Evolutionary conservation across 2,329 filamentous ascomycete species (phyloP).

Genomic region (Didymella segeticola): DNA sequence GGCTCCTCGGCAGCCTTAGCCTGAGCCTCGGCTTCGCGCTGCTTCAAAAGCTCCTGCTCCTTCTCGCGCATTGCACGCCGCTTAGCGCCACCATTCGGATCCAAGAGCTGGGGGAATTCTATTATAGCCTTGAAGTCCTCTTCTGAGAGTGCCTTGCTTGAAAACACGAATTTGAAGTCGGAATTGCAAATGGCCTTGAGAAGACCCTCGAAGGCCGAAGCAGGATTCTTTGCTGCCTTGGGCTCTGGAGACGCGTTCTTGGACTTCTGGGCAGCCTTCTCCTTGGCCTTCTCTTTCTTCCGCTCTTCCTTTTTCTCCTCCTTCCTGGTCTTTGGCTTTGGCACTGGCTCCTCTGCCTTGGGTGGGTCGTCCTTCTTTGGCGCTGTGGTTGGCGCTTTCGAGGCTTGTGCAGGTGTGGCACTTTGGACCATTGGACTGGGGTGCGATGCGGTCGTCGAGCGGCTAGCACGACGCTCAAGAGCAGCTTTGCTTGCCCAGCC

Average conservation of each 20-base stretch:
- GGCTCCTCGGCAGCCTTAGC: conserved; percentile 53
- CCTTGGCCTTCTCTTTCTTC: conserved; percentile 33
- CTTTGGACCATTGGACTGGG: conserved; percentile 75
- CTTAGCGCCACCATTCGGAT: conserved; percentile 80
- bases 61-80: conserved; percentile 74
- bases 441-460: conserved; percentile 80
- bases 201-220: conserved; percentile 44
- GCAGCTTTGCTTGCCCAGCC: conserved; percentile 85
- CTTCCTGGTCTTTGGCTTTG: conserved; percentile 37
- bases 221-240: conserved; percentile 26
- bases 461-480: conserved; percentile 74
- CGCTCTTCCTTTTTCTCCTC: conserved; percentile 30
- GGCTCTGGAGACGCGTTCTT: conserved; percentile 38
- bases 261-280: conserved; percentile 35
- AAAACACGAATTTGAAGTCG: conserved; percentile 63
- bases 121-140: conserved; percentile 61
- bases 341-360: conserved; percentile 33
- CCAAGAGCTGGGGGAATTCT: conserved; percentile 79
- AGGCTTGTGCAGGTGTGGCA: conserved; percentile 50
- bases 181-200: conserved; percentile 50
- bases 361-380: conserved; percentile 38
- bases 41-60: conserved; percentile 63
- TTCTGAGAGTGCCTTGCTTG: conserved; percentile 47
- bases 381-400: conserved; percentile 27
- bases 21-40: conserved; percentile 61